Conservation (phyloP, 805 yeast species). For the Wickerhamiella azyma region DNA sequence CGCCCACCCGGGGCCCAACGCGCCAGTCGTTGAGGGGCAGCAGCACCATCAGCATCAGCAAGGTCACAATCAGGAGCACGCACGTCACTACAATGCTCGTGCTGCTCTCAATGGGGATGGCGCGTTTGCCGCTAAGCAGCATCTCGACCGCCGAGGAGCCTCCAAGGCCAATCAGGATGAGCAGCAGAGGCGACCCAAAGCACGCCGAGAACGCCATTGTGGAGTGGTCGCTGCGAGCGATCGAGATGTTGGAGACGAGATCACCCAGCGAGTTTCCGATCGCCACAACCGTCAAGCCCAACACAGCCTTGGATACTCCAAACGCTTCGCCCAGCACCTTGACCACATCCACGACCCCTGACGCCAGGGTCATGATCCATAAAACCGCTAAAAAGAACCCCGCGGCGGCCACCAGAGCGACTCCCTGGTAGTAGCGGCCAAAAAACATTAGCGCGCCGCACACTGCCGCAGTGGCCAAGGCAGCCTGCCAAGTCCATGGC, state of each 20-base stretch:
- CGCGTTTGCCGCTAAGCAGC: constrained; percentile 15
- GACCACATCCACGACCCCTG: constrained; percentile 52
- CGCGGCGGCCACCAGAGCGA: constrained; percentile 14
- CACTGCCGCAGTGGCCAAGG: not conserved
- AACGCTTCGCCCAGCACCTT: constrained; percentile 47
- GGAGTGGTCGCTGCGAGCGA: constrained; percentile 70
- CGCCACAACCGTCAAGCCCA: constrained; percentile 83
- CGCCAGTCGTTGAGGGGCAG: constrained; percentile 33
- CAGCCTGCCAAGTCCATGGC: not conserved
- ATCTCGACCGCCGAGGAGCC: constrained; percentile 46
- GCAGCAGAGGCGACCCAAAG: constrained; percentile 80
- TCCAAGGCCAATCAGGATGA: constrained; percentile 69
- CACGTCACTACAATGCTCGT: constrained; percentile 30
- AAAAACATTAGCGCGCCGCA: not conserved
- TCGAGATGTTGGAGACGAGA: constrained; percentile 64
- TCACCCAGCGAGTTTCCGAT: constrained; percentile 91
- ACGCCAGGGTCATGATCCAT: constrained; percentile 58
- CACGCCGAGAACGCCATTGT: constrained; percentile 92
- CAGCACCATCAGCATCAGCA: constrained; percentile 28
- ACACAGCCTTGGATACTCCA: constrained; percentile 56
- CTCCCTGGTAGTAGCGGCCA: not conserved
- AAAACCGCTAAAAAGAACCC: constrained; percentile 59
- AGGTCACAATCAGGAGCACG: constrained; percentile 28
- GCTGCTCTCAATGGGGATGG: constrained; percentile 28
- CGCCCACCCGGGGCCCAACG: constrained; percentile 30